A percentile compares a stretch with the other conserved stretches of the same genome.
These are phyloP conservation scores for Salvia hispanica DNA, from an alignment of 257 asterid genomes.

Conservation along the genomic window DNA sequence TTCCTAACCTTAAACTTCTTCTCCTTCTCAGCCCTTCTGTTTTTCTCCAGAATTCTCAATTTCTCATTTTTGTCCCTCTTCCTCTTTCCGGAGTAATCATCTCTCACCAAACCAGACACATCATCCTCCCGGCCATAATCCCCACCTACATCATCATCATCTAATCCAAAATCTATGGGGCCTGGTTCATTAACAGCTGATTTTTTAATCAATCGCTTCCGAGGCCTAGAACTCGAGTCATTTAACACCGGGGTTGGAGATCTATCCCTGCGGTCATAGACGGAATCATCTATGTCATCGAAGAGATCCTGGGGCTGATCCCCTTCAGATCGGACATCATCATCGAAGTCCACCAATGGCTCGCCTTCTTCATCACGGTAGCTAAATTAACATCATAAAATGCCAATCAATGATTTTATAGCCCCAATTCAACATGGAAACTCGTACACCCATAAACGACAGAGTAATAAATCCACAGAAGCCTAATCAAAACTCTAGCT, in stretches of 20 bases:
- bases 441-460: background rate
- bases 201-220: slow-evolving; percentile 79
- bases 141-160: slow-evolving; percentile 41
- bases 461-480: slow-evolving; percentile 5
- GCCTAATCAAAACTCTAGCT: slow-evolving; percentile 22
- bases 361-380: slow-evolving; percentile 91
- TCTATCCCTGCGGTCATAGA: slow-evolving; percentile 46
- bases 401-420: slow-evolving; percentile 14
- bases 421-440: slow-evolving; percentile 24
- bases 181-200: slow-evolving; percentile 40
- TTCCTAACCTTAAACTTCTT: slow-evolving; percentile 57
- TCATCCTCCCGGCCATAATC: slow-evolving; percentile 40
- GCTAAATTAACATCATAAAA: slow-evolving; percentile 43
- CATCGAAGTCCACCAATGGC: slow-evolving; percentile 86
- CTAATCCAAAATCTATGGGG: slow-evolving; percentile 55
- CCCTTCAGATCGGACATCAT: slow-evolving; percentile 66
- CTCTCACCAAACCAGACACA: slow-evolving; percentile 54
- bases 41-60: slow-evolving; percentile 56
- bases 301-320: slow-evolving; percentile 55
- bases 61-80: slow-evolving; percentile 47
- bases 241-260: slow-evolving; percentile 72
- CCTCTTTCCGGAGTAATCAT: slow-evolving; percentile 54
- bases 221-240: slow-evolving; percentile 63
- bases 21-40: slow-evolving; percentile 57
- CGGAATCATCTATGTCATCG: slow-evolving; percentile 46